Evolutionary conservation across 495 filamentous ascomycete genomes (phyloP), one percentile per base, ranked within the genome.

Genomic region (Aspergillus ostianus): DNA sequence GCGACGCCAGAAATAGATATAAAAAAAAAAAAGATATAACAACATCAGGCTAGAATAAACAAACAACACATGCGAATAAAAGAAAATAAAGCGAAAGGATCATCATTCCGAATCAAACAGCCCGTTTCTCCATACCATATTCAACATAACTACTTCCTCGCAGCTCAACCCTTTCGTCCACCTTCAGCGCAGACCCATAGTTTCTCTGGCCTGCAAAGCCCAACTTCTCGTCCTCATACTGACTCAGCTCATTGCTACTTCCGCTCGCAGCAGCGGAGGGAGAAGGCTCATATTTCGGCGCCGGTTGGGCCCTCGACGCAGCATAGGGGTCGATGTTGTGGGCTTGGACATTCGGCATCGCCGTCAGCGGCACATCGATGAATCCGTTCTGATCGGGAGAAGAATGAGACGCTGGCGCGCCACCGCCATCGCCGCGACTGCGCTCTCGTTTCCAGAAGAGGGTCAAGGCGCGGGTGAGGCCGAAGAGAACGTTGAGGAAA

Each of bases 401-500:
- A 47, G 47, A 18, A 27, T 50, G 47, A 0, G 60, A 51, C 4
- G 71, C 60, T 45, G 70, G 73, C 13, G 63, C 59, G n/a, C 75
- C 71, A 2, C 80, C 81, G 0, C 81, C 81, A 18, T 81, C 80
- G 26, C 75, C 80, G 19, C 81, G 75, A 47, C 66, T 74, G 29
- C 73, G 74, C 3, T 80, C 77, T 6, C 66, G 68, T 12, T 55
- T 65, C 64, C 71, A 73, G 64, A 72, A 78, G 10, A 82, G 66
- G 47, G 82, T 75, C 55, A 88, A 64, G 9, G 88, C 87, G 52
- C 90, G 85, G 53, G 83, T 67, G 54, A 93, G 62, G 52, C 90
- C 94, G 53, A 89, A 82, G 23, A 97, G 78, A 2, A 88, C 78
- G 51, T 96, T 80, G 51, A 96, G 59, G 48, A 96, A 61, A 84